Percentiles rank a stretch among this genome's conserved stretches.
These are phyloP conservation scores for Ramalina intermedia DNA, from an alignment of 495 filamentous ascomycete genomes.

Conservation along the genomic window DNA sequence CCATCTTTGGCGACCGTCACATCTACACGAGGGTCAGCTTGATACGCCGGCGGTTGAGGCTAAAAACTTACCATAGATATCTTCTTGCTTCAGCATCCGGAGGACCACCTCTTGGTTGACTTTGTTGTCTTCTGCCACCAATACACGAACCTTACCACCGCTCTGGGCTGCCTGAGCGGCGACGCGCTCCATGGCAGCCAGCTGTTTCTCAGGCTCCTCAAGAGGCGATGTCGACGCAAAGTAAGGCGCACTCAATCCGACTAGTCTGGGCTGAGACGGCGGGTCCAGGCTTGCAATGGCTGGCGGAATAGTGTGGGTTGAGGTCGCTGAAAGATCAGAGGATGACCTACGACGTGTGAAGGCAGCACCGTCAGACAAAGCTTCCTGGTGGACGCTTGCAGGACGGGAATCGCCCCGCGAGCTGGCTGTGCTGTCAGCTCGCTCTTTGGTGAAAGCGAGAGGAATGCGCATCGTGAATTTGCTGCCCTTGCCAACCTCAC, in stretches of 20 bases:
- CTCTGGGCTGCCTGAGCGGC: conserved; percentile 27
- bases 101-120: conserved; percentile 90
- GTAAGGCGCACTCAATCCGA: conserved; percentile 75
- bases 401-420: conserved; percentile 16
- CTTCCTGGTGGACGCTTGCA: conserved; percentile 13
- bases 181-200: conserved; percentile 37
- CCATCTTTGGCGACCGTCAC: conserved; percentile 75
- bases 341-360: conserved; percentile 8
- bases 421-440: conserved; percentile 38
- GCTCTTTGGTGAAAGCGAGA: conserved; percentile 57
- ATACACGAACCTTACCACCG: conserved; percentile 54
- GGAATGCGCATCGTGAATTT: conserved; percentile 77
- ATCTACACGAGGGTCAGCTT: conserved; percentile 30
- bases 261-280: conserved; percentile 48
- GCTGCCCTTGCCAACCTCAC: conserved; percentile 58
- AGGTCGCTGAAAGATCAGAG: conserved; percentile 17
- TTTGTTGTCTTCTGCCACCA: conserved; percentile 91
- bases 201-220: conserved; percentile 27
- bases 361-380: conserved; percentile 6
- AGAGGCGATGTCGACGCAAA: conserved; percentile 48
- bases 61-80: conserved; percentile 37
- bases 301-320: conserved; percentile 3
- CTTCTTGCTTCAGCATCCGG: conserved; percentile 57
- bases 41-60: neutral
- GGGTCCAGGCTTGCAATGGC: conserved; percentile 14